These are phyloP conservation scores for Scedosporium boydii DNA, from an alignment of 2,329 filamentous ascomycete species.

Conservation along the genomic window DNA sequence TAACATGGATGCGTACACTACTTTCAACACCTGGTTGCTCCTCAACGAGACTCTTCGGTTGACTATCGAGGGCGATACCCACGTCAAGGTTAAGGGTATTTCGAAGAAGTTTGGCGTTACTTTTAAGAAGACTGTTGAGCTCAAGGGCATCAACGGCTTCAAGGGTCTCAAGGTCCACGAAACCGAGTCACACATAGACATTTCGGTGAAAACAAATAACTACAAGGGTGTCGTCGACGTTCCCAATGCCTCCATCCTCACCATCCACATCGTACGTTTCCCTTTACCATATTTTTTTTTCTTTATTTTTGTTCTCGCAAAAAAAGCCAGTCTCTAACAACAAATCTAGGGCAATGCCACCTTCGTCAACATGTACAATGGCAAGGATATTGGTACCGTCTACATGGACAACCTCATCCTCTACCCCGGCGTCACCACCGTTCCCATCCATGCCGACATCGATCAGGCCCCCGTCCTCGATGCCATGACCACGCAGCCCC, in stretches of 20 bases:
- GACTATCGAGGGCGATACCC: constrained; percentile 41
- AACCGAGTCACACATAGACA: constrained; percentile 36
- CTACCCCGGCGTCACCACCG: constrained; percentile 47
- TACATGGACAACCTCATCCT: constrained; percentile 50
- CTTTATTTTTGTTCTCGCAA: not conserved
- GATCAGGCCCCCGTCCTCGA: constrained; percentile 37
- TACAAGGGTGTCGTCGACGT: constrained; percentile 51
- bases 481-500: constrained; percentile 29
- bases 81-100: constrained; percentile 40
- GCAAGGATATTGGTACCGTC: constrained; percentile 41
- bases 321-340: not conserved
- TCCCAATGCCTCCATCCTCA: constrained; percentile 54
- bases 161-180: constrained; percentile 42
- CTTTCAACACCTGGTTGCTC: constrained; percentile 46
- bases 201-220: constrained; percentile 31
- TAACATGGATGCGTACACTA: constrained; percentile 38
- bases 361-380: constrained; percentile 48
- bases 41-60: constrained; percentile 39
- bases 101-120: constrained; percentile 36
- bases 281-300: not conserved
- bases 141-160: constrained; percentile 46
- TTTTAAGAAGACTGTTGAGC: constrained; percentile 45
- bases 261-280: constrained; percentile 50
- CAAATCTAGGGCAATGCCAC: constrained; percentile 47
- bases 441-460: constrained; percentile 44